Conservation (phyloP, 805 yeast species). For the Saturnispora sanitii region DNA sequence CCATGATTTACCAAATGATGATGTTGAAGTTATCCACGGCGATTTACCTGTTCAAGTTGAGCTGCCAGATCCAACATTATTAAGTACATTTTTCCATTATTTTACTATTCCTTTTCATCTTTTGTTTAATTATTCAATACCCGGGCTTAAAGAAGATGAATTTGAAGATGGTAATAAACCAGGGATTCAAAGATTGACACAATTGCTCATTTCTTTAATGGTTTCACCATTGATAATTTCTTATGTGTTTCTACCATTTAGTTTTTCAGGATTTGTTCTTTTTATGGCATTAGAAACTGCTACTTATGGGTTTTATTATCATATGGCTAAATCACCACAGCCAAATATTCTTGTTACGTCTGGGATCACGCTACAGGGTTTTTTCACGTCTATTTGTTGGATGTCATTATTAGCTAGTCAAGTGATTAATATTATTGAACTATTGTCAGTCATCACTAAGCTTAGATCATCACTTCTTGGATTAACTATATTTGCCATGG, state of each 20-base stretch:
- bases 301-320: slow-evolving; percentile 16
- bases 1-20: slow-evolving; percentile 12
- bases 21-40: neutral
- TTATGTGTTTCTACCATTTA: slow-evolving; percentile 15
- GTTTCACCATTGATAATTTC: slow-evolving; percentile 18
- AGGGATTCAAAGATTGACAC: slow-evolving; percentile 12
- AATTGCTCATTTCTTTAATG: slow-evolving; percentile 15
- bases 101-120: slow-evolving; percentile 16
- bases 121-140: slow-evolving; percentile 19
- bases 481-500: slow-evolving; percentile 79
- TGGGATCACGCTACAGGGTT: slow-evolving; percentile 44
- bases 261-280: neutral
- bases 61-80: neutral
- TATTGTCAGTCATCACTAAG: slow-evolving; percentile 47
- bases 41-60: slow-evolving; percentile 9
- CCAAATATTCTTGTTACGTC: slow-evolving; percentile 20
- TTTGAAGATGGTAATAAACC: slow-evolving; percentile 18
- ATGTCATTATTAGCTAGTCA: slow-evolving; percentile 62
- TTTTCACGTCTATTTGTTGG: slow-evolving; percentile 54
- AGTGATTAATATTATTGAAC: slow-evolving; percentile 53
- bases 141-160: slow-evolving; percentile 17
- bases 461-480: slow-evolving; percentile 78
- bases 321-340: slow-evolving; percentile 12
- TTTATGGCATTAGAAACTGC: slow-evolving; percentile 9
- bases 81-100: slow-evolving; percentile 10